Percentiles rank a stretch among this genome's conserved stretches.
phyloP scores from a whole-genome alignment of 176 grass and related monocot species.

The Poa pratensis region DNA sequence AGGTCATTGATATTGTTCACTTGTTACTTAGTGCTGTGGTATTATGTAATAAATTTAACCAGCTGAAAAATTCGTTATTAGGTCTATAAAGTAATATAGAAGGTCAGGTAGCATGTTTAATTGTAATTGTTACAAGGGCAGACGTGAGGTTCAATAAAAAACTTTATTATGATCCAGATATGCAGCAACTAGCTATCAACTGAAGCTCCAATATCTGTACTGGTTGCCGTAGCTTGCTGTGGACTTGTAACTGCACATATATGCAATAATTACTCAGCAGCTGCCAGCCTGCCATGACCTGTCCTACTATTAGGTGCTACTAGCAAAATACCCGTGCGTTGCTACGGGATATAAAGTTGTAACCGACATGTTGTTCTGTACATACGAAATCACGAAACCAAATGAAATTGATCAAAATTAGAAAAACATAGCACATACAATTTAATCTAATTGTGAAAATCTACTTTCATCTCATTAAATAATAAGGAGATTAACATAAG shows the following conservation, averaged over 20 bases:
- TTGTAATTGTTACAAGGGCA: neutral
- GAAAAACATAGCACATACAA: too few relatives aligned
- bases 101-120: neutral
- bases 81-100: slow-evolving; percentile 1
- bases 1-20: neutral
- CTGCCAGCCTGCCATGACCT: slow-evolving; percentile 4
- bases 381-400: too few relatives aligned
- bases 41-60: neutral
- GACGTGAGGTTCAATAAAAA: neutral
- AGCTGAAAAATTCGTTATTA: neutral
- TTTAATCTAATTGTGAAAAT: too few relatives aligned
- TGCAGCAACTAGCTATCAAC: neutral
- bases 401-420: too few relatives aligned
- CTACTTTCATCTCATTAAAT: too few relatives aligned
- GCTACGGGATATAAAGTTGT: too few relatives aligned
- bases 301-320: neutral
- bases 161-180: slow-evolving; percentile 11
- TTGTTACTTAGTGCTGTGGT: too few relatives aligned
- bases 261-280: neutral
- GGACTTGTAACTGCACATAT: neutral
- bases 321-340: too few relatives aligned
- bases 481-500: too few relatives aligned
- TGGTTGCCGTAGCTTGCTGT: neutral
- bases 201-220: slow-evolving; percentile 12
- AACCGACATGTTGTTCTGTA: too few relatives aligned